Percentiles rank a stretch among this genome's conserved stretches.
Conservation (phyloP, 768 basidiomycete species). For the Lentinula boryana region DNA sequence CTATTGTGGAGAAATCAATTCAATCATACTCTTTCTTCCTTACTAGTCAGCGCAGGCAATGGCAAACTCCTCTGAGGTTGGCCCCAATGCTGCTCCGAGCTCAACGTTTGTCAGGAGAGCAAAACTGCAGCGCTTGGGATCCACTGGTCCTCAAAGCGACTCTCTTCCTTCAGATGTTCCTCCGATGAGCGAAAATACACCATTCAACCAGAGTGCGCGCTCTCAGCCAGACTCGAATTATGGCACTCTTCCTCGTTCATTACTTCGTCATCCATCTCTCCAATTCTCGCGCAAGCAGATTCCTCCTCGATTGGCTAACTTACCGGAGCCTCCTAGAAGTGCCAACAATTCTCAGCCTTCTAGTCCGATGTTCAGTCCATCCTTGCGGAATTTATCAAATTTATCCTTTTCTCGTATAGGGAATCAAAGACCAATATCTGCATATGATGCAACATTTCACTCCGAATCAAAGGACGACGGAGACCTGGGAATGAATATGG, state of each 20-base stretch:
- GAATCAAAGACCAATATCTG: conserved; percentile 60
- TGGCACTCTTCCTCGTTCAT: conserved; percentile 38
- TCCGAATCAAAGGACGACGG: conserved; percentile 25
- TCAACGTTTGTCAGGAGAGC: conserved; percentile 3
- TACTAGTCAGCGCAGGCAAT: neutral
- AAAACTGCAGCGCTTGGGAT: conserved; percentile 2
- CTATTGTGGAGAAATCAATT: no score
- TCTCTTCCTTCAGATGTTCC: neutral
- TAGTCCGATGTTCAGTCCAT: conserved; percentile 27
- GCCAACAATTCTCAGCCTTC: conserved; percentile 30
- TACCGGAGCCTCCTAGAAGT: conserved; percentile 23
- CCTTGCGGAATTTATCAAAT: conserved; percentile 28
- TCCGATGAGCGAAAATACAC: neutral
- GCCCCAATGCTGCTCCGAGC: conserved; percentile 3
- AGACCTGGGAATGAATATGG: conserved; percentile 36
- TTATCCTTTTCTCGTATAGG: conserved; percentile 34
- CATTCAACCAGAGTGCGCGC: conserved; percentile 4
- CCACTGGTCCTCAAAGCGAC: conserved; percentile 1
- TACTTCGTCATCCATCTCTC: conserved; percentile 22
- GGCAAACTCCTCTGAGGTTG: conserved; percentile 4
- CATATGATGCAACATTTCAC: conserved; percentile 56
- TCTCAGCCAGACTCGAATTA: conserved; percentile 25
- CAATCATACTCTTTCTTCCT: neutral
- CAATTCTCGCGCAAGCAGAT: conserved; percentile 28
- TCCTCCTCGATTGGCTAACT: conserved; percentile 26